Evolutionary conservation across 345 rosid genomes (phyloP).

Genomic region (Dipteronia dyeriana): DNA sequence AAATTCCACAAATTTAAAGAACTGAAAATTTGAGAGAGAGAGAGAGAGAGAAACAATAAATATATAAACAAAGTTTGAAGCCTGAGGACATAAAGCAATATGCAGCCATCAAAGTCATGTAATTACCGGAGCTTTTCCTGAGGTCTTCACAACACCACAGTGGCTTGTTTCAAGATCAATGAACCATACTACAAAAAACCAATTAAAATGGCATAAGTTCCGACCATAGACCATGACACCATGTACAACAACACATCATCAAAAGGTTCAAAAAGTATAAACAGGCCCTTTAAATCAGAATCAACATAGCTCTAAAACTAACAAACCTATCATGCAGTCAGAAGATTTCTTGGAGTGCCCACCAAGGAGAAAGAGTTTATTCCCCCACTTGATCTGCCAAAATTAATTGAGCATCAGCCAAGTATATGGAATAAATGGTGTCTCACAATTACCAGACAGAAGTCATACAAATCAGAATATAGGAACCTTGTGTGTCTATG

Average conservation of each 20-base stretch:
- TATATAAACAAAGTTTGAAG: neutral
- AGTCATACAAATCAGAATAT: constrained; percentile 1
- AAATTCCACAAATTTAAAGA: neutral
- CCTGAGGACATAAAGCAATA: neutral
- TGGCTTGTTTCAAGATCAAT: constrained; percentile 66
- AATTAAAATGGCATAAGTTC: constrained; percentile 21
- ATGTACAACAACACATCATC: neutral
- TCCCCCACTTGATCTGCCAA: constrained; percentile 79
- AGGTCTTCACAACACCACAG: constrained; percentile 62
- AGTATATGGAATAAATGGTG: constrained; percentile 11
- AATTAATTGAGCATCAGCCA: neutral
- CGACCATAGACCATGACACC: constrained; percentile 13
- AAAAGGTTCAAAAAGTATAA: constrained; percentile 11
- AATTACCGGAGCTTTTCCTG: constrained; percentile 81
- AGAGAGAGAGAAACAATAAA: neutral
- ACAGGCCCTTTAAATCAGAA: constrained; percentile 13
- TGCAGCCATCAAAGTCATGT: neutral
- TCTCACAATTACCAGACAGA: constrained; percentile 2
- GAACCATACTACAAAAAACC: constrained; percentile 60
- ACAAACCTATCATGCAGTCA: constrained; percentile 66
- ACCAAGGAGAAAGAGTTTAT: constrained; percentile 75
- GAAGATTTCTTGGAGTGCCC: constrained; percentile 75
- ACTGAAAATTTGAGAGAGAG: neutral
- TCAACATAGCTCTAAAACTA: constrained; percentile 8
- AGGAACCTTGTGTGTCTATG: neutral